Evolutionary conservation across 2,329 filamentous ascomycete genomes (phyloP).

Genomic region (Fusarium sp.): DNA sequence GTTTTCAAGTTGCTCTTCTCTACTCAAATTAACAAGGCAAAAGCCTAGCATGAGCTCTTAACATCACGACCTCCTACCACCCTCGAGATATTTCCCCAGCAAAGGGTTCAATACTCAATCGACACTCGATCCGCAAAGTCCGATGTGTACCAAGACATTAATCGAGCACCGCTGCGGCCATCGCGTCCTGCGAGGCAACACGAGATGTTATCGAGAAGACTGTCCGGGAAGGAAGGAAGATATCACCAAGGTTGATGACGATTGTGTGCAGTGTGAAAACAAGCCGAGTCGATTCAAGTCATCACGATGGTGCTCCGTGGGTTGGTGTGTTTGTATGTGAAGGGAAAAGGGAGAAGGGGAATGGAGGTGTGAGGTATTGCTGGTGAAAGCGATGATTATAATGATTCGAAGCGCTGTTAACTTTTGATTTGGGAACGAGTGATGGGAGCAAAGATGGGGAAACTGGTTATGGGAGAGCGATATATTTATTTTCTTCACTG

Average conservation of each 20-base stretch:
- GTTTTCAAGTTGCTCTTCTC: background rate
- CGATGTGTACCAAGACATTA: conserved; percentile 51
- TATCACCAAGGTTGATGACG: conserved; percentile 46
- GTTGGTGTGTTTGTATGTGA: conserved; percentile 49
- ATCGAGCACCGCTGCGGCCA: conserved; percentile 54
- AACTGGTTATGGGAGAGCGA: conserved; percentile 3
- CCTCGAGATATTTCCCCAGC: background rate
- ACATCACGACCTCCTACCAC: background rate
- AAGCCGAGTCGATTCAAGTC: conserved; percentile 46
- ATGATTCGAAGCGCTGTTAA: conserved; percentile 14
- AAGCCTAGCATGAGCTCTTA: conserved; percentile 3
- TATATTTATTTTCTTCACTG: background rate
- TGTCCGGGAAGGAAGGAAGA: conserved; percentile 50
- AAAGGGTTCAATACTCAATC: conserved; percentile 2
- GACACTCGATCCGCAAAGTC: background rate
- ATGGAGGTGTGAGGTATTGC: background rate
- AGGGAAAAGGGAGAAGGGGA: conserved; percentile 4
- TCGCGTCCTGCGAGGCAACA: conserved; percentile 50
- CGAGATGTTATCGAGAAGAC: conserved; percentile 49
- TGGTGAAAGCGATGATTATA: background rate
- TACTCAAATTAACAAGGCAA: background rate
- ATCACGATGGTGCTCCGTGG: conserved; percentile 53
- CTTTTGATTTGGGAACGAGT: conserved; percentile 18
- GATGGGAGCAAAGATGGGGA: conserved; percentile 6
- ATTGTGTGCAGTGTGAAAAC: conserved; percentile 52